Evolutionary conservation across 2,329 filamentous ascomycete species (phyloP).

Genomic region (Furcasterigmium furcatum): DNA sequence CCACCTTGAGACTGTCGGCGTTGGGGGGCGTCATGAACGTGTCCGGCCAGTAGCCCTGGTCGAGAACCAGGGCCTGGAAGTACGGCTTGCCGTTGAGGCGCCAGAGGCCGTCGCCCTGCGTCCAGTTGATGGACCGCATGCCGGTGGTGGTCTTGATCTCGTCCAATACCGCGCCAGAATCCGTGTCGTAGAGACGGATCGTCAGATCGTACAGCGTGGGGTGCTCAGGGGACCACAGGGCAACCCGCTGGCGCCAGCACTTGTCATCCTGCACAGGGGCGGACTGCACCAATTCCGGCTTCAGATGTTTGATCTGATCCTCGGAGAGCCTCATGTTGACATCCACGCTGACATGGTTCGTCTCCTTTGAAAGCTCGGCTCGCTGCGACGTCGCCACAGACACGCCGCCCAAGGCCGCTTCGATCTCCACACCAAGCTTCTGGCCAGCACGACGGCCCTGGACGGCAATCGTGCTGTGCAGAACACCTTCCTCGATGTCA

Average conservation of each 20-base stretch:
- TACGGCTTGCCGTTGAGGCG: conserved; percentile 55
- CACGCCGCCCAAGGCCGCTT: conserved; percentile 47
- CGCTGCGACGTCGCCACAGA: conserved; percentile 38
- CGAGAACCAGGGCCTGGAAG: conserved; percentile 58
- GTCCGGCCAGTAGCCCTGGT: conserved; percentile 62
- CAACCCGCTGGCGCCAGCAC: conserved; percentile 52
- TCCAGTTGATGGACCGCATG: conserved; percentile 59
- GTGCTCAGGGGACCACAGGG: conserved; percentile 59
- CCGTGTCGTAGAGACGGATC: conserved; percentile 46
- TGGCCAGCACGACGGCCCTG: conserved; percentile 43
- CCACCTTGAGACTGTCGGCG: conserved; percentile 37
- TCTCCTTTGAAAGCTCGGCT: conserved; percentile 43
- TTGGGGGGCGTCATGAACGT: conserved; percentile 58
- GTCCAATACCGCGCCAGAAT: conserved; percentile 40
- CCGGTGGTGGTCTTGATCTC: conserved; percentile 57
- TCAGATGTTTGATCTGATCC: conserved; percentile 33
- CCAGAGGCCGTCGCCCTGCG: conserved; percentile 53
- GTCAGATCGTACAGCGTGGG: conserved; percentile 53
- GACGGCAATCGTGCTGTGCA: conserved; percentile 49
- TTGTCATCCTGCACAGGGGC: conserved; percentile 31
- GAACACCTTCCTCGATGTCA: conserved; percentile 45
- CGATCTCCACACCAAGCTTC: conserved; percentile 47
- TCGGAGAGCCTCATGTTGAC: conserved; percentile 44
- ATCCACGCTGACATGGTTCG: conserved; percentile 42
- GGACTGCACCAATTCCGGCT: conserved; percentile 24